Percentiles rank a stretch among this genome's conserved stretches.
Conservation (phyloP, 495 filamentous ascomycete species). For the Xeromyces bisporus region DNA sequence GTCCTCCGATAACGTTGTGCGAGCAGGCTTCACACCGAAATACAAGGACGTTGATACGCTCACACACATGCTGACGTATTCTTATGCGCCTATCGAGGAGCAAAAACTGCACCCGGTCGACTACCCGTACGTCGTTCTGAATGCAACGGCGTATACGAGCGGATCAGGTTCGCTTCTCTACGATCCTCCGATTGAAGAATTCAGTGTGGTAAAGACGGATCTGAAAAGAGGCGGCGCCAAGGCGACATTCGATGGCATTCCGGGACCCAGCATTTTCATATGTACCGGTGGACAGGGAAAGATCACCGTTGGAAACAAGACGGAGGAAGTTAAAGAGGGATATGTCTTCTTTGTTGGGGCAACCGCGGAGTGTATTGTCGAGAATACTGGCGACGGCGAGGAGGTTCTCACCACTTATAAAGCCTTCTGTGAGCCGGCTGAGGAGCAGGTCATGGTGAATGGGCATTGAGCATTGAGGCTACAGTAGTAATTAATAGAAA, state of each 20-base stretch:
- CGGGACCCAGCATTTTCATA: conserved; percentile 82
- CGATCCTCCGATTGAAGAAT: conserved; percentile 93
- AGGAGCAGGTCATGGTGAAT: conserved; percentile 30
- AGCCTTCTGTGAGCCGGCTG: conserved; percentile 79
- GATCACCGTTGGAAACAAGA: conserved; percentile 64
- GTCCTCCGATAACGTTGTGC: conserved; percentile 90
- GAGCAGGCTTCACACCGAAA: conserved; percentile 92
- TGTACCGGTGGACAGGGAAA: conserved; percentile 68
- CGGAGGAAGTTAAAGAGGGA: conserved; percentile 57
- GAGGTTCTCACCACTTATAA: conserved; percentile 74
- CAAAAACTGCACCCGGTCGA: conserved; percentile 79
- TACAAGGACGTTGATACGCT: conserved; percentile 91
- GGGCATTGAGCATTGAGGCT: too few species aligned
- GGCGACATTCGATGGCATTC: conserved; percentile 70
- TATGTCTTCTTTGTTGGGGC: conserved; percentile 90
- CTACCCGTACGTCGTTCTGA: conserved; percentile 69
- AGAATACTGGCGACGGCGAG: conserved; percentile 35
- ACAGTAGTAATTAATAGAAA: too few species aligned
- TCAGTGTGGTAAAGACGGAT: conserved; percentile 71
- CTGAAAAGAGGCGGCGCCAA: conserved; percentile 55
- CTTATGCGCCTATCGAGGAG: conserved; percentile 78
- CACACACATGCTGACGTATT: conserved; percentile 86
- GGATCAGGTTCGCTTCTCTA: conserved; percentile 56
- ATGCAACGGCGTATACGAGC: conserved; percentile 59
- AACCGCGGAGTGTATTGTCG: conserved; percentile 65